Evolutionary conservation across 2,329 filamentous ascomycete species (phyloP), one percentile per base, ranked within the genome.

Genomic region (Fusarium hainanense): DNA sequence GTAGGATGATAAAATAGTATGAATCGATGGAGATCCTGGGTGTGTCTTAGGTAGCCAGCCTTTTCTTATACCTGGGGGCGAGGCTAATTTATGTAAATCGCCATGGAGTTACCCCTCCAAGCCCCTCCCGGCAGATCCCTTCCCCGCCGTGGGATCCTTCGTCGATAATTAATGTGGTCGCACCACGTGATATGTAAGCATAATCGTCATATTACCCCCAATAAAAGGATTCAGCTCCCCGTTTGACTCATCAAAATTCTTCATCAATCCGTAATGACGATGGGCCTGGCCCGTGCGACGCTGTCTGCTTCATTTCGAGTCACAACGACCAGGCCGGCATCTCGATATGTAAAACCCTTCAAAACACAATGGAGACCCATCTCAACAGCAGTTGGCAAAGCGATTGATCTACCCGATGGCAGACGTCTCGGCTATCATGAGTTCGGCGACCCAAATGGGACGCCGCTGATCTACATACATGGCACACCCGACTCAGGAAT

Each of bases 141-240:
- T 37, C 34, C 34, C 34, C 34, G 10, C 34, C 34, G 4, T 37
- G 10, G 34, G 11, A 37, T 37, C 34, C 34, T 12, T 37, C 34
- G 16, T 34, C 32, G 32, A 34, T 34, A 8, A n/a, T 37, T 18
- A n/a, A 11, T 18, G 34, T n/a, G 34, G 34, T n/a, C 34, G 34
- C 18, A n/a, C 11, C 34, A 37, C 34, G 34, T 37, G 34, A 37
- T 37, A 12, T 12, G 34, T n/a, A 37, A 37, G 34, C 34, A 37
- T 1, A 0, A 37, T 6, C 5, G 5, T 18, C 16, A 37, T 37
- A 0, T 37, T 3, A 9, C 32, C 32, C 9, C 16, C 9, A 34
- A 18, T 18, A 6, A 18, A 18, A 37, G 34, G 5, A 37, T n/a
- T n/a, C 34, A 37, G 2, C 16, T 37, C 9, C 9, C 34, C 16